Evolutionary conservation across 2,329 filamentous ascomycete species (phyloP), one percentile per base, ranked within the genome.

Genomic region (Colletotrichum falcatum): DNA sequence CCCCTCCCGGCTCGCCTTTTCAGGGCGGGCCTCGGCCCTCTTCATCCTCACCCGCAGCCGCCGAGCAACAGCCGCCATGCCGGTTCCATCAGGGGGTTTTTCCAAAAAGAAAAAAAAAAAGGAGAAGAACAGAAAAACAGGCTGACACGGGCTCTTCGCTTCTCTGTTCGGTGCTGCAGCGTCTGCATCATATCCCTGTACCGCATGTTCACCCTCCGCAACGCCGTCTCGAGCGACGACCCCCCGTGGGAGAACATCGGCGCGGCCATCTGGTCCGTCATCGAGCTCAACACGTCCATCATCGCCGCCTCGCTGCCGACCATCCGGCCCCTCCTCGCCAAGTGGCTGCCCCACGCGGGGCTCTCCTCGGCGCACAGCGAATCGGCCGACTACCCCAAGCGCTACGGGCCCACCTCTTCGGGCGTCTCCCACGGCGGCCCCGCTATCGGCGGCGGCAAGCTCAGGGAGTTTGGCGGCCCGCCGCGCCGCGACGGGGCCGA

Each of bases 301-400:
- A 79, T 83, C 12, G 66, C 81, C 67, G 79, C 78, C 9, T 83
- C 80, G 53, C 74, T 83, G 76, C 81, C 81, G 1, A 78, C 78
- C 5, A 73, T 79, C 18, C 77, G 76, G 5, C 78, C 78, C 1
- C 66, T 80, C 37, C 49, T 78, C 26, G 73, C 75, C 53, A 73
- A 63, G 48, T 53, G 75, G 60, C 55, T 77, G 0, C 77, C 77
- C 14, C 62, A 66, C 39, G 61, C 65, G 8, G 74, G 71, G 11
- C 64, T 75, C 30, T 74, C 73, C 1, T 74, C 74, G 8, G 69
- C 61, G 18, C 65, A 33, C 61, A 71, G 66, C 59, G 59, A 66
- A n/a, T 54, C 65, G n/a, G 63, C 39, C 46, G 66, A 65, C 1
- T 76, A 76, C 70, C 55, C 66, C 11, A 59, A 70, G 20, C n/a